Evolutionary conservation across 2,329 filamentous ascomycete genomes (phyloP).

Genomic region (Colletotrichum sp.): DNA sequence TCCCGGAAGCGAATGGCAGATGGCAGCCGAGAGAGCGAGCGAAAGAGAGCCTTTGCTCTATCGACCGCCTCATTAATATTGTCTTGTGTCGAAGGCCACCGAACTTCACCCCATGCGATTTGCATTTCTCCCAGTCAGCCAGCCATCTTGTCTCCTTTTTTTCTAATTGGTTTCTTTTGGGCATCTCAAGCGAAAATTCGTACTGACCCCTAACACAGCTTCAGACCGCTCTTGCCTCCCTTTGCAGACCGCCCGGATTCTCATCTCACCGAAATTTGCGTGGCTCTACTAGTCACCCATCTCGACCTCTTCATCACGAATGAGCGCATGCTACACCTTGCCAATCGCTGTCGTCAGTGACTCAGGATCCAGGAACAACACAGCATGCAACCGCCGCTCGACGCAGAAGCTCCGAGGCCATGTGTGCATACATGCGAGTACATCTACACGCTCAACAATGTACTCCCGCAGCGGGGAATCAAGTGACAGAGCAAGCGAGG

Average conservation of each 20-base stretch:
- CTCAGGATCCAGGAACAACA: background rate
- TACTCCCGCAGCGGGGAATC: background rate
- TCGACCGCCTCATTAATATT: conserved; percentile 1
- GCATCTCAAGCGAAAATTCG: background rate
- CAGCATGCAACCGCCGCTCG: background rate
- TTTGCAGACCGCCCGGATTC: background rate
- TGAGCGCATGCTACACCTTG: background rate
- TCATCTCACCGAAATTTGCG: background rate
- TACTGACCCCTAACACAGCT: background rate
- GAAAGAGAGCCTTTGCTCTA: background rate
- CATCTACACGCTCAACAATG: background rate
- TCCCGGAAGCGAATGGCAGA: background rate
- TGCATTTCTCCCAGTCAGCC: background rate
- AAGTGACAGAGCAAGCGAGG: conserved; percentile 18
- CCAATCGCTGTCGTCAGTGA: conserved; percentile 6
- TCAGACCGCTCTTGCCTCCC: background rate
- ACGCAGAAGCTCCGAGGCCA: background rate
- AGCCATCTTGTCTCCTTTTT: background rate
- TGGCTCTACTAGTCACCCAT: background rate
- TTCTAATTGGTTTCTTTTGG: background rate
- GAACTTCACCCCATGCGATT: background rate
- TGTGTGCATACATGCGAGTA: background rate
- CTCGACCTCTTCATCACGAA: background rate
- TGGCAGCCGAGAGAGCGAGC: background rate
- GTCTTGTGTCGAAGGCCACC: background rate